Evolutionary conservation across 1,139 yeast species (phyloP).

Genomic region (Saccharomycopsis hybrid): DNA sequence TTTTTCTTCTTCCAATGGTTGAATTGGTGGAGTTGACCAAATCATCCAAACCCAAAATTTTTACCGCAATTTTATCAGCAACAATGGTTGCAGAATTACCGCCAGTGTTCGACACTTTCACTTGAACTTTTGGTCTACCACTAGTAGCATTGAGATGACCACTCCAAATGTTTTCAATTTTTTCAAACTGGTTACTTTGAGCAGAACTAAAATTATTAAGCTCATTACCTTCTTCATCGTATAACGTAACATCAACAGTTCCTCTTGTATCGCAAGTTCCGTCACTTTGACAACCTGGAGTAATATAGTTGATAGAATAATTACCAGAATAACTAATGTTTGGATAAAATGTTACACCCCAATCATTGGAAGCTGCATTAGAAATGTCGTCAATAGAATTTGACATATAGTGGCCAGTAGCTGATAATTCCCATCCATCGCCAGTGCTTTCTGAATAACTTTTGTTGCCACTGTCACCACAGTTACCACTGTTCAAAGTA

Average conservation of each 20-base stretch:
- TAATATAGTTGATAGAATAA: constrained; percentile 63
- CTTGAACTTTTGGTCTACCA: constrained; percentile 45
- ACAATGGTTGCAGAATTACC: constrained; percentile 43
- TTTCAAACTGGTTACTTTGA: constrained; percentile 74
- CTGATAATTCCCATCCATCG: constrained; percentile 27
- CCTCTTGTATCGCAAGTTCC: constrained; percentile 67
- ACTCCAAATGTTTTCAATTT: constrained; percentile 69
- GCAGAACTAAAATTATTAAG: constrained; percentile 41
- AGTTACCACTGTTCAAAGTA: constrained; percentile 60
- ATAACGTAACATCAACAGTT: constrained; percentile 67
- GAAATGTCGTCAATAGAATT: constrained; percentile 28
- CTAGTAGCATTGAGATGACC: constrained; percentile 59
- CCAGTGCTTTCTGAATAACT: constrained; percentile 32
- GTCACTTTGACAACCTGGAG: constrained; percentile 82
- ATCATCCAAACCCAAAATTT: constrained; percentile 46
- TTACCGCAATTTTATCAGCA: constrained; percentile 62
- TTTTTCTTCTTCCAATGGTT: constrained; percentile 20
- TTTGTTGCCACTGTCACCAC: constrained; percentile 34
- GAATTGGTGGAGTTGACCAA: constrained; percentile 32
- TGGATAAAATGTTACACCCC: constrained; percentile 58
- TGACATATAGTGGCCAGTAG: constrained; percentile 32
- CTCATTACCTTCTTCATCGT: constrained; percentile 36
- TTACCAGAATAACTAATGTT: constrained; percentile 69
- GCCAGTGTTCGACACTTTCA: constrained; percentile 39
- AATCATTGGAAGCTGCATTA: constrained; percentile 31